Evolutionary conservation across 805 yeast genomes (phyloP).

Genomic region (Yarrowia sp.): DNA sequence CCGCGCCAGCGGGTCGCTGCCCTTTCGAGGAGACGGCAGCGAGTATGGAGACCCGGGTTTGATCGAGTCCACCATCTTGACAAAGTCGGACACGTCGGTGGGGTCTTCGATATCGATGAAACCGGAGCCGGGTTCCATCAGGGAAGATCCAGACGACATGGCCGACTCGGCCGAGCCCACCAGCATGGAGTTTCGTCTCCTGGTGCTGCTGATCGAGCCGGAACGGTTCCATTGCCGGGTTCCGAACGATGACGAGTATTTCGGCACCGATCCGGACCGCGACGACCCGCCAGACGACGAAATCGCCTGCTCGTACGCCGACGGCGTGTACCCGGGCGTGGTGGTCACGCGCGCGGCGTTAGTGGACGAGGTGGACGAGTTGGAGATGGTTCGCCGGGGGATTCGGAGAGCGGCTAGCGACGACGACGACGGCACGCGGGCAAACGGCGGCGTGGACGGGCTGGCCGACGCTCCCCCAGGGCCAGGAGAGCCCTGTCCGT

Average conservation of each 20-base stretch:
- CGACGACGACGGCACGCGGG: slow-evolving; percentile 48
- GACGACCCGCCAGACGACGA: slow-evolving; percentile 32
- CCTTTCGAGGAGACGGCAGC: slow-evolving; percentile 13
- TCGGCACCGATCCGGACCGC: slow-evolving; percentile 37
- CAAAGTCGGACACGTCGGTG: slow-evolving; percentile 58
- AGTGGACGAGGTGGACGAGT: slow-evolving; percentile 32
- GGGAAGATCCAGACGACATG: slow-evolving; percentile 32
- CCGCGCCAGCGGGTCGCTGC: slow-evolving; percentile 36
- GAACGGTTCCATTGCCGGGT: slow-evolving; percentile 36
- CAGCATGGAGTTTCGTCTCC: slow-evolving; percentile 51
- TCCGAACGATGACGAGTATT: slow-evolving; percentile 40
- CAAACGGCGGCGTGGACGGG: slow-evolving; percentile 34
- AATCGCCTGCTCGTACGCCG: slow-evolving; percentile 34
- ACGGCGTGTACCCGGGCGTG: slow-evolving; percentile 18
- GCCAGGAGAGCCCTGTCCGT: neutral
- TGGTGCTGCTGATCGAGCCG: slow-evolving; percentile 48
- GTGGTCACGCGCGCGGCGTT: slow-evolving; percentile 1
- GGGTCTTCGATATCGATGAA: slow-evolving; percentile 44
- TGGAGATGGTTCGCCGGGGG: slow-evolving; percentile 37
- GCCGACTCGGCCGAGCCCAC: slow-evolving; percentile 34
- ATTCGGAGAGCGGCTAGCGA: slow-evolving; percentile 43
- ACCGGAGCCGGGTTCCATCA: slow-evolving; percentile 43
- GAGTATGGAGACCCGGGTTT: slow-evolving; percentile 47
- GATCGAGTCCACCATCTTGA: slow-evolving; percentile 65
- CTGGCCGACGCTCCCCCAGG: slow-evolving; percentile 30